Conservation (phyloP, 495 filamentous ascomycete genomes). For the Aspergillus hancockii region DNA sequence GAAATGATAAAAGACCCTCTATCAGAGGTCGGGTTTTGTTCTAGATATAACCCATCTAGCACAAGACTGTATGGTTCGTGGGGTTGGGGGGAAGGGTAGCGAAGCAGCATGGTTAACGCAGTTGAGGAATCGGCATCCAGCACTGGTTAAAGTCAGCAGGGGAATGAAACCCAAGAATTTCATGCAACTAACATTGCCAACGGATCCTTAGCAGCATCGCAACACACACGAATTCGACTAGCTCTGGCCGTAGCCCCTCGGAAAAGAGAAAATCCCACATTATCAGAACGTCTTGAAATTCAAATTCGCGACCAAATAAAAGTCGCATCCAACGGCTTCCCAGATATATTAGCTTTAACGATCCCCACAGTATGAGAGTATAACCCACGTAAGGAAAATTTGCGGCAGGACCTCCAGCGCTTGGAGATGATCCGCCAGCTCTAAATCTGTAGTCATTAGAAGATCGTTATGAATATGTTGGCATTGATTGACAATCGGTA, state of each 20-base stretch:
- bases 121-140: conserved; percentile 82
- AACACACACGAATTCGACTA: conserved; percentile 87
- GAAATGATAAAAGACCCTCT: conserved; percentile 74
- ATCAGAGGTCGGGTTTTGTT: conserved; percentile 69
- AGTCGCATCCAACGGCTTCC: conserved; percentile 89
- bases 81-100: conserved; percentile 67
- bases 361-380: neutral
- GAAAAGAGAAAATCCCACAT: conserved; percentile 95
- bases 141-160: conserved; percentile 53
- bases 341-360: neutral
- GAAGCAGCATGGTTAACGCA: conserved; percentile 76
- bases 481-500: conserved; percentile 84
- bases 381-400: conserved; percentile 82
- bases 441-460: conserved; percentile 74
- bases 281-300: conserved; percentile 76
- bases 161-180: neutral
- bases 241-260: conserved; percentile 75
- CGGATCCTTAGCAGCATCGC: conserved; percentile 92
- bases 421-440: conserved; percentile 78
- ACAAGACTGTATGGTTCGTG: conserved; percentile 75
- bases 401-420: conserved; percentile 91
- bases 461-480: conserved; percentile 81
- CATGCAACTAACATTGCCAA: conserved; percentile 71
- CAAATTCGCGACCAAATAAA: conserved; percentile 90
- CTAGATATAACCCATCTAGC: conserved; percentile 83